Conservation (phyloP, 139 green algal genomes). For the Asterochloris erici region DNA sequence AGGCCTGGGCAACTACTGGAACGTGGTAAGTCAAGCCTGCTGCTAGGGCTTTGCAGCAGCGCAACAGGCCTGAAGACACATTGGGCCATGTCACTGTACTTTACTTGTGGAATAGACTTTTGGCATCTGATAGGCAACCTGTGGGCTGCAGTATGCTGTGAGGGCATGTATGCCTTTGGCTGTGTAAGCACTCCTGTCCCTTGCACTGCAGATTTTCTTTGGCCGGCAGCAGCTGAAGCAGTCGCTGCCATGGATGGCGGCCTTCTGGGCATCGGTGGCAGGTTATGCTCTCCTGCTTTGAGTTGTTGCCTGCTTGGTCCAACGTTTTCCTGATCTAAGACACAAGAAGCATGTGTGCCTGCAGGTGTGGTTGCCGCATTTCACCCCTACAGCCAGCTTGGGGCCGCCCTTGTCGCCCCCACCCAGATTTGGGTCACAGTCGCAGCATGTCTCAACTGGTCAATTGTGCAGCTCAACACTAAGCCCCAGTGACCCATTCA, state of each 20-base stretch:
- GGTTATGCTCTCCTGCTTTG: neutral
- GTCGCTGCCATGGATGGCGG: conserved; percentile 55
- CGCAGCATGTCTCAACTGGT: conserved; percentile 59
- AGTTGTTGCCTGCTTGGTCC: neutral
- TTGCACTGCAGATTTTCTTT: conserved; percentile 50
- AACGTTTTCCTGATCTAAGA: neutral
- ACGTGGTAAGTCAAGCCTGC: conserved; percentile 18
- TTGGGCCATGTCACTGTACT: neutral
- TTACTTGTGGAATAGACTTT: neutral
- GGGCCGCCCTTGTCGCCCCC: conserved; percentile 36
- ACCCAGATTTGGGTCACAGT: conserved; percentile 62
- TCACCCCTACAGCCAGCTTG: conserved; percentile 28
- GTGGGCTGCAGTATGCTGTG: too few relatives aligned
- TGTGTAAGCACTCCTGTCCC: too few relatives aligned
- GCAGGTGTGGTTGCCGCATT: conserved; percentile 36
- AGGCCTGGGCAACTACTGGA: conserved; percentile 63
- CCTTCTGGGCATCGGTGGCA: conserved; percentile 55
- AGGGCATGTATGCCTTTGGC: too few relatives aligned
- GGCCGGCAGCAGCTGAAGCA: conserved; percentile 43
- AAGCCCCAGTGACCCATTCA: neutral
- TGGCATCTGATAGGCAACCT: too few relatives aligned
- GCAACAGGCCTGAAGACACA: neutral
- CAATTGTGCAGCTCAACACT: conserved; percentile 54
- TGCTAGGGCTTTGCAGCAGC: neutral
- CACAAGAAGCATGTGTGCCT: neutral